Conservation (phyloP, 805 yeast species). For the Grigorovia humatica region DNA sequence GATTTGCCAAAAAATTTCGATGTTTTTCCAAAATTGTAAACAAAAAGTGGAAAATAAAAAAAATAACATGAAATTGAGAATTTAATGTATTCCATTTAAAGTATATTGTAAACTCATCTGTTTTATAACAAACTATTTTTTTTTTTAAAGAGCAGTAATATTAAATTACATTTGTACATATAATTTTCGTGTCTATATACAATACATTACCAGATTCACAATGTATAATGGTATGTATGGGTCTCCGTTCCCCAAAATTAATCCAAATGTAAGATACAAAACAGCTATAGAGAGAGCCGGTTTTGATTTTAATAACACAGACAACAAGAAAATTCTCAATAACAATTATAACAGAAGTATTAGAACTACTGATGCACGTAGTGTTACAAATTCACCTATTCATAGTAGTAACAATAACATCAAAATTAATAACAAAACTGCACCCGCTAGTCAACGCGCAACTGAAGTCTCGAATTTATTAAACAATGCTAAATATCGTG, state of each 20-base stretch:
- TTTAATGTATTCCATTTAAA: too few relatives aligned
- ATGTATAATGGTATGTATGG: slow-evolving; percentile 26
- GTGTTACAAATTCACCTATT: not conserved
- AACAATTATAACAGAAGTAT: not conserved
- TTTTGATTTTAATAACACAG: slow-evolving; percentile 36
- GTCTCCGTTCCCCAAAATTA: slow-evolving; percentile 59
- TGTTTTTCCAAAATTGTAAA: not conserved
- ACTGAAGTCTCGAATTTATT: too few relatives aligned
- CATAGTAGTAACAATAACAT: not conserved
- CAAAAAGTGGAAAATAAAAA: not conserved
- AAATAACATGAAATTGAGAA: too few relatives aligned
- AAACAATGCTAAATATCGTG: too few relatives aligned
- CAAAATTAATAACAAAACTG: not conserved
- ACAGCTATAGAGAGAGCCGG: slow-evolving; percentile 81
- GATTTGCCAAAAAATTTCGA: not conserved
- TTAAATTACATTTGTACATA: too few relatives aligned
- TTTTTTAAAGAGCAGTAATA: not conserved
- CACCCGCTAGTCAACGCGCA: too few relatives aligned
- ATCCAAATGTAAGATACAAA: slow-evolving; percentile 47
- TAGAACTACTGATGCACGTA: not conserved
- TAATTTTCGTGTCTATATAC: too few relatives aligned
- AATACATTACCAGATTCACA: not conserved
- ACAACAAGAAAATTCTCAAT: not conserved
- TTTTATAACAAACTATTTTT: too few relatives aligned
- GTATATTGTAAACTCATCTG: not conserved